Conservation (phyloP, 495 filamentous ascomycete genomes). For the Neurospora pannonica region DNA sequence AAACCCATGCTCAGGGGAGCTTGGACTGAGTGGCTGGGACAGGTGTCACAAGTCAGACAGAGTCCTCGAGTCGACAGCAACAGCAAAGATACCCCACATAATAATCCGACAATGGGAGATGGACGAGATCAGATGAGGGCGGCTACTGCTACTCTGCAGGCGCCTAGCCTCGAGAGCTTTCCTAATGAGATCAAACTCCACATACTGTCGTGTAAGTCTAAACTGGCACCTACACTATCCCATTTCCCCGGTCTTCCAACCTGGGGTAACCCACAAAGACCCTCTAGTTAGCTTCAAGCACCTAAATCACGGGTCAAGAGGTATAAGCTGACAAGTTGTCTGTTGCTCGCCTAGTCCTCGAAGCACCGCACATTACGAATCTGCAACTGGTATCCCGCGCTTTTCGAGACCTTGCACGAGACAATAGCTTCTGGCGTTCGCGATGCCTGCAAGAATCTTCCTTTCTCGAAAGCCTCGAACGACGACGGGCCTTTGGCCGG, state of each 20-base stretch:
- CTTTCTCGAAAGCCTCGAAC: slow-evolving; percentile 39
- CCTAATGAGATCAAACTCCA: slow-evolving; percentile 72
- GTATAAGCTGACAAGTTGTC: not conserved
- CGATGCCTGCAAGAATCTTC: slow-evolving; percentile 64
- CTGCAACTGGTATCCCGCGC: slow-evolving; percentile 63
- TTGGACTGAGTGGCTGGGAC: not conserved
- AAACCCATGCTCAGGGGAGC: not conserved
- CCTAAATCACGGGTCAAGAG: not conserved
- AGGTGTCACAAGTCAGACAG: not conserved
- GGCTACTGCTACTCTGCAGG: slow-evolving; percentile 3
- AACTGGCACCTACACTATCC: not conserved
- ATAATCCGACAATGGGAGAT: not conserved
- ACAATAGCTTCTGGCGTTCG: slow-evolving; percentile 65
- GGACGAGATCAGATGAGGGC: not conserved
- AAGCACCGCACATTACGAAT: slow-evolving; percentile 54
- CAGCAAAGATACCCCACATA: not conserved
- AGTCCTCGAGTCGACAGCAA: not conserved
- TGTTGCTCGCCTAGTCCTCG: slow-evolving; percentile 46
- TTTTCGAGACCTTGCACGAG: slow-evolving; percentile 59
- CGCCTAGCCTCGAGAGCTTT: slow-evolving; percentile 40
- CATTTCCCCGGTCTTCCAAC: not conserved
- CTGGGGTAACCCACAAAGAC: not conserved
- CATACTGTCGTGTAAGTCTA: slow-evolving; percentile 58
- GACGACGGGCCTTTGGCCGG: slow-evolving; percentile 28
- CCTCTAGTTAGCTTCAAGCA: not conserved